Percentiles rank a stretch among this genome's conserved stretches.
Evolutionary conservation across 2,329 filamentous ascomycete genomes (phyloP).

Genomic region (Paracoccidioides brasiliensis): DNA sequence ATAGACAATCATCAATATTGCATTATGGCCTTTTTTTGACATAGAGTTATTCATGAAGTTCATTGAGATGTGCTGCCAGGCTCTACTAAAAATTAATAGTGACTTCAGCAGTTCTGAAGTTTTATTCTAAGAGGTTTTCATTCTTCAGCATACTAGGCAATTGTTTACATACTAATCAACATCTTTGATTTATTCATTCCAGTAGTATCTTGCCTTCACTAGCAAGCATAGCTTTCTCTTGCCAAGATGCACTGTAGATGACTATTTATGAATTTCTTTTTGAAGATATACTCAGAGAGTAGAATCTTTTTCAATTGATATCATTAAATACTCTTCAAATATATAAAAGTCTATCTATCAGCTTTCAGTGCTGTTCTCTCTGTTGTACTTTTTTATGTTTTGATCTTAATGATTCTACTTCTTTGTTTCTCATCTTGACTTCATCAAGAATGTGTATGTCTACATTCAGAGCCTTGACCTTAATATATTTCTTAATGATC

Average conservation of each 20-base stretch:
- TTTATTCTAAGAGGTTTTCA: neutral
- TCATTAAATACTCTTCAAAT: neutral
- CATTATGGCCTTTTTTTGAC: slow-evolving; percentile 1
- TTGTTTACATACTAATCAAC: neutral
- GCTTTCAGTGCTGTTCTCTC: neutral
- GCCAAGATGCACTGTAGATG: neutral
- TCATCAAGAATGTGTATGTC: neutral
- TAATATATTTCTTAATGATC: neutral
- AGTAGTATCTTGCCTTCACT: neutral
- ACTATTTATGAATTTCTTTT: neutral
- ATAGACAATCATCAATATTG: slow-evolving; percentile 13
- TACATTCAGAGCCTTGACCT: neutral
- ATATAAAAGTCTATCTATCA: neutral
- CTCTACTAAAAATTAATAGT: slow-evolving; percentile 1
- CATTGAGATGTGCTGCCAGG: slow-evolving; percentile 9
- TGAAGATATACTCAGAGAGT: neutral
- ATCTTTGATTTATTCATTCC: neutral
- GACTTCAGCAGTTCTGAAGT: slow-evolving; percentile 6
- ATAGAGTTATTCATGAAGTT: slow-evolving; percentile 11
- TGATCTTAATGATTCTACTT: neutral
- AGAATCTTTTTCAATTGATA: neutral
- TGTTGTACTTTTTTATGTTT: neutral
- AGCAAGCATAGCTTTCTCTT: neutral
- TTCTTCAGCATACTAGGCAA: neutral
- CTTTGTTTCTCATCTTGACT: neutral